Conservation (phyloP, 2,329 filamentous ascomycete species). For the Aureobasidium musti region DNA sequence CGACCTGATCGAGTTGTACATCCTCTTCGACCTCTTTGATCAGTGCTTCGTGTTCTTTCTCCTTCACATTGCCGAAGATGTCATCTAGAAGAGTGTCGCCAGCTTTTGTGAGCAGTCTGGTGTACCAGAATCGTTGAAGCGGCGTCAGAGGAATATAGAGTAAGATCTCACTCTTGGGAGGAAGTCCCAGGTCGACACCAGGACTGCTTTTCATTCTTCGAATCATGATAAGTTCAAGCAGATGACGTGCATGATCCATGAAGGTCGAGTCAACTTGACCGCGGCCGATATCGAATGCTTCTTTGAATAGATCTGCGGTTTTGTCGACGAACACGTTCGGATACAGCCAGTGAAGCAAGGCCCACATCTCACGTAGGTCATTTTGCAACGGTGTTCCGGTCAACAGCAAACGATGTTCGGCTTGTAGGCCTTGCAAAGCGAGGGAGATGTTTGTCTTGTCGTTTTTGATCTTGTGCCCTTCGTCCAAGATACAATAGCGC, state of each 20-base stretch:
- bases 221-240: constrained; percentile 62
- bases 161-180: constrained; percentile 59
- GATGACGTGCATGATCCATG: constrained; percentile 54
- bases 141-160: constrained; percentile 61
- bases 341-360: constrained; percentile 59
- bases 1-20: constrained; percentile 33
- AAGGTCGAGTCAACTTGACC: constrained; percentile 57
- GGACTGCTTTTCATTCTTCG: constrained; percentile 59
- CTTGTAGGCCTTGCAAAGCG: constrained; percentile 47
- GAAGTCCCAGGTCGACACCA: constrained; percentile 57
- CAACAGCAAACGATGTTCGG: constrained; percentile 54
- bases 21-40: constrained; percentile 44
- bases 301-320: constrained; percentile 55
- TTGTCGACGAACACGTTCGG: constrained; percentile 59
- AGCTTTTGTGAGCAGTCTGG: constrained; percentile 57
- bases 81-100: constrained; percentile 56
- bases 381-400: constrained; percentile 62
- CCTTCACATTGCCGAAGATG: constrained; percentile 53
- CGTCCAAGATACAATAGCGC: constrained; percentile 57
- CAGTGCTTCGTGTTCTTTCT: constrained; percentile 48
- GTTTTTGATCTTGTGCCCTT: constrained; percentile 58
- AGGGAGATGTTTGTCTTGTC: constrained; percentile 49
- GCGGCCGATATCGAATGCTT: constrained; percentile 58
- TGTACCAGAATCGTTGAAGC: constrained; percentile 62
- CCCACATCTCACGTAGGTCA: constrained; percentile 60